Percentiles rank a stretch among this genome's conserved stretches.
phyloP scores from a whole-genome alignment of 805 yeast species.

The Kazachstania psychrophila region DNA sequence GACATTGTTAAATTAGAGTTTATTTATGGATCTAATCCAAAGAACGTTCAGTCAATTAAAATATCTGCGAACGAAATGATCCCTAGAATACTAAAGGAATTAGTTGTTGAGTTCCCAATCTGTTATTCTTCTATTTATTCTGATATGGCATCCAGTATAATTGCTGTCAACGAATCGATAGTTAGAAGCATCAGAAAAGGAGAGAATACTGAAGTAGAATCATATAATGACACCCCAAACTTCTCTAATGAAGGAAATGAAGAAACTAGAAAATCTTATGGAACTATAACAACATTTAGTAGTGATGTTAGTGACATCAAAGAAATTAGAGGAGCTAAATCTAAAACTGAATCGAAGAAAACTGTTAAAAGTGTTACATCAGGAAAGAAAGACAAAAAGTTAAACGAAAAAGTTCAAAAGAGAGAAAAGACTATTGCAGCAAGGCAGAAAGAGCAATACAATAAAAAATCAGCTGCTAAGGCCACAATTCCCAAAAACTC shows the following conservation, averaged over 20 bases:
- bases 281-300: conserved; percentile 27
- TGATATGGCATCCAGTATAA: conserved; percentile 11
- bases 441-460: background rate
- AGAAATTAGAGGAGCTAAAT: conserved; percentile 3
- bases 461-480: conserved; percentile 3
- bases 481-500: too few species aligned
- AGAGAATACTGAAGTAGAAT: background rate
- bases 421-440: background rate
- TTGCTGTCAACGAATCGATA: conserved; percentile 17
- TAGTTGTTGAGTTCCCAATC: conserved; percentile 12
- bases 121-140: conserved; percentile 23
- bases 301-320: conserved; percentile 23
- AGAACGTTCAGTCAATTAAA: conserved; percentile 3
- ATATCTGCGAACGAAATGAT: conserved; percentile 11
- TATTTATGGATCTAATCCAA: conserved; percentile 7
- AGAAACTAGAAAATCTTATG: conserved; percentile 21
- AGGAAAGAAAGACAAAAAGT: background rate
- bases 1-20: conserved; percentile 11
- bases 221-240: background rate
- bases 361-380: background rate
- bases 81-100: conserved; percentile 4
- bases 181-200: conserved; percentile 8
- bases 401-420: background rate
- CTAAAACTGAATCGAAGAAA: too few species aligned
- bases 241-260: conserved; percentile 6